Evolutionary conservation across 352 stramenopile species (phyloP).

Genomic region (Phytopythium mirpurense): DNA sequence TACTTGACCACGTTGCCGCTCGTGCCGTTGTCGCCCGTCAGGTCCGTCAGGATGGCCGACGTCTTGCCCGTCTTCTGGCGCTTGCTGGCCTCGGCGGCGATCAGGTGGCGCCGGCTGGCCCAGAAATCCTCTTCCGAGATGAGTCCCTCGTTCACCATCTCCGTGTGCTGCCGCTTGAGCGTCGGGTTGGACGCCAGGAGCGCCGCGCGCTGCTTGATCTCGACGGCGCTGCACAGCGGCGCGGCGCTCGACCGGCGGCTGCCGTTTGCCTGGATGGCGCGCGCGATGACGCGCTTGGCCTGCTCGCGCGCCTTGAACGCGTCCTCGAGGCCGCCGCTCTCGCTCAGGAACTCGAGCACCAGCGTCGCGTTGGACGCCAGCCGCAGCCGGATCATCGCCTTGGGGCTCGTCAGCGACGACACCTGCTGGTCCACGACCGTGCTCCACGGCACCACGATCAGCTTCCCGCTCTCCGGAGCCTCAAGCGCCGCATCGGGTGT

Average conservation of each 20-base stretch:
- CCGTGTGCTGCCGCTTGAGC: conserved; percentile 80
- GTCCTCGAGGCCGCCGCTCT: conserved; percentile 42
- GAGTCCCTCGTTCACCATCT: conserved; percentile 85
- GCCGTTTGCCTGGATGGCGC: conserved; percentile 38
- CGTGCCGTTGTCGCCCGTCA: conserved; percentile 65
- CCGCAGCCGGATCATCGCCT: conserved; percentile 79
- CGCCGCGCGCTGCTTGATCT: conserved; percentile 82
- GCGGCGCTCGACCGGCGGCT: conserved; percentile 33
- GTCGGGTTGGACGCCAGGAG: conserved; percentile 66
- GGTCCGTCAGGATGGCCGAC: conserved; percentile 76
- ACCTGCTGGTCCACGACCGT: conserved; percentile 80
- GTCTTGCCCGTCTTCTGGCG: conserved; percentile 83
- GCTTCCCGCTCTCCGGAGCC: conserved; percentile 7
- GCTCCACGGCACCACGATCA: conserved; percentile 59
- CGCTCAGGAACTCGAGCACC: conserved; percentile 62
- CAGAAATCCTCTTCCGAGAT: conserved; percentile 87
- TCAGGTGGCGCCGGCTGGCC: conserved; percentile 75
- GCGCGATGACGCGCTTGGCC: conserved; percentile 64
- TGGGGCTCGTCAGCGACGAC: conserved; percentile 63
- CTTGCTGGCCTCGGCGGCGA: conserved; percentile 80
- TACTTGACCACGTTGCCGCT: conserved; percentile 84
- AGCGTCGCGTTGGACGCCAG: conserved; percentile 58
- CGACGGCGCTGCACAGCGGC: conserved; percentile 59
- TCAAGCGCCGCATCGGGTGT: conserved; percentile 33
- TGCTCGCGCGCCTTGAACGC: conserved; percentile 66